Percentiles rank a stretch among this genome's conserved stretches.
Conservation (phyloP, 139 green algal species). For the Ettlia oleoabundans region DNA sequence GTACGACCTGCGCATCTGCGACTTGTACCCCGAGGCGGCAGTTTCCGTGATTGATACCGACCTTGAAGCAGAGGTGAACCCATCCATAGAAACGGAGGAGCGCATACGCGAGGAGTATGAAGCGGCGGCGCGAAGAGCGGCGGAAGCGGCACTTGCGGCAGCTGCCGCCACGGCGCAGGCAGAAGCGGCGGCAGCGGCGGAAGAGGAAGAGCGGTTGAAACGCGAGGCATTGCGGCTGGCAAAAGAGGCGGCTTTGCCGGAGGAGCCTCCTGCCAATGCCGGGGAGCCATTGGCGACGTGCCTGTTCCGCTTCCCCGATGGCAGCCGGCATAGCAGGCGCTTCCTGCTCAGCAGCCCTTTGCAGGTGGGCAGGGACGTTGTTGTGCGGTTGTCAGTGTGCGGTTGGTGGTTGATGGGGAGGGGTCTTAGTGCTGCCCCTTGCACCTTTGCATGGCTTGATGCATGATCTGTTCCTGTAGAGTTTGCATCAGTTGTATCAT, state of each 20-base stretch:
- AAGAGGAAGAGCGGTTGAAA: constrained; percentile 22
- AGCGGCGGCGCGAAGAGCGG: constrained; percentile 15
- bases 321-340: constrained; percentile 53
- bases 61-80: constrained; percentile 81
- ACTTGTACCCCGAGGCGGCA: constrained; percentile 59
- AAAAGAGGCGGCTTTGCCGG: constrained; percentile 50
- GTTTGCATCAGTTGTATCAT: too few relatives aligned
- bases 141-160: constrained; percentile 12
- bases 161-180: constrained; percentile 25
- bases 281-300: constrained; percentile 39
- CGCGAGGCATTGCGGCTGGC: constrained; percentile 33
- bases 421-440: background rate
- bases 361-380: background rate
- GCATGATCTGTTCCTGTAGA: too few relatives aligned
- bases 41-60: constrained; percentile 51
- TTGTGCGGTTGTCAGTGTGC: background rate
- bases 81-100: constrained; percentile 76
- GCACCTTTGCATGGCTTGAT: too few relatives aligned
- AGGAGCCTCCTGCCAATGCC: constrained; percentile 49
- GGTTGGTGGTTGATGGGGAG: background rate
- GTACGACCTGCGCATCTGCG: constrained; percentile 64
- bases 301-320: constrained; percentile 77
- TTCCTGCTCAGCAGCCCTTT: constrained; percentile 57
- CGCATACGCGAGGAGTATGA: constrained; percentile 46
- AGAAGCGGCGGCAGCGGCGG: constrained; percentile 36